Evolutionary conservation across 495 filamentous ascomycete genomes (phyloP), one percentile per base, ranked within the genome.

Genomic region (Podospora conica): DNA sequence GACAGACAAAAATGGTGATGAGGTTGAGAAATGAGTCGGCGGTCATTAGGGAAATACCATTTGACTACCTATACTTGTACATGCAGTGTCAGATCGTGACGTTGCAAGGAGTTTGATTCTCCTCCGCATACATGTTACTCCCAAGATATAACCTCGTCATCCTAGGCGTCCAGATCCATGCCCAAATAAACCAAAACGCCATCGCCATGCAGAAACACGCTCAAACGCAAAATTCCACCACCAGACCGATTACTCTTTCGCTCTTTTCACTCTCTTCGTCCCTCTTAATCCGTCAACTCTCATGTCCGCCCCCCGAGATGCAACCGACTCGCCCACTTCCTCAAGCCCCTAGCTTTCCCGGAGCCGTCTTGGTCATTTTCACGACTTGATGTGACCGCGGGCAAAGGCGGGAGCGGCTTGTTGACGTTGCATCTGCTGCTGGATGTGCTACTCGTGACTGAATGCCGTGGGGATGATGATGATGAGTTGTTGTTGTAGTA

Each of bases 91-190:
- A 4, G 33, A 48, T n/a, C n/a, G n/a, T n/a, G 31, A 15, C 31
- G 31, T 33, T 2, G 25, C 25, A 27, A 27, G 6, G 25, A 27
- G 25, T 27, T 6, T 27, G 25, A 27, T 27, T 27, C 25, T 27
- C 25, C 25, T 27, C 2, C 25, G 2, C n/a, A n/a, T n/a, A n/a
- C n/a, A n/a, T n/a, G n/a, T n/a, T n/a, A n/a, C n/a, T n/a, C n/a
- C n/a, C n/a, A n/a, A n/a, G 1, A n/a, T 48, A 1, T 1, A 27
- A 27, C 0, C 15, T 0, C 5, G 1, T 0, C 15, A n/a, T n/a
- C n/a, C n/a, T n/a, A n/a, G n/a, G n/a, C 33, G 1, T 18, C 15
- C 1, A n/a, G 33, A 48, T 48, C 3, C 31, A 33, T 15, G 9
- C 31, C 31, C 11, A 4, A 33, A 33, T 4, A 3, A 33, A 3